Evolutionary conservation across 805 yeast genomes (phyloP), one percentile per base, ranked within the genome.

Genomic region (Komagataella populi): DNA sequence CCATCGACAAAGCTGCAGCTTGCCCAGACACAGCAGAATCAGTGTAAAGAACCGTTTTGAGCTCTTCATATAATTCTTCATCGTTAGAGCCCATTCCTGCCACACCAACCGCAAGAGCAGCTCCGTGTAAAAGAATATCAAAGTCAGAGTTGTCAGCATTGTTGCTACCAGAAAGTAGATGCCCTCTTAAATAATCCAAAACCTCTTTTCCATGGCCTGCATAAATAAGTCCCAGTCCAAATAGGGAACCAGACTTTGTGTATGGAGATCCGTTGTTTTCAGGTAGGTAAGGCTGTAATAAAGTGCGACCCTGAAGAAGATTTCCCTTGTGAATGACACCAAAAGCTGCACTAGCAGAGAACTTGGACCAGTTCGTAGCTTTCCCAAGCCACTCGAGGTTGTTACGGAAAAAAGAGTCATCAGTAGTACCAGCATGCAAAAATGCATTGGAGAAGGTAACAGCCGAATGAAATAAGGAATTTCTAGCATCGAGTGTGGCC

Each of bases 321-420:
- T 91, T 91, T 51, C 99, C 98, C 62, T 84, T 86, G 65, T 93
- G 98, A 58, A 93, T 90, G 30, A 91, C 98, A 63, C 99, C 99
- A 55, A 93, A 72, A 12, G 98, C 97, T 6, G 98, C 98, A 12
- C 98, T 91, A 2, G 98, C 97, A 0, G 96, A 82, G 66, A 93
- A 93, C 64, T 91, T 93, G 5, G 97, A 89, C 99, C 99, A 93
- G 67, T 91, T 89, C 48, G 91, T 83, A n/a, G 99, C 97, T 68
- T 89, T 87, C 47, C 95, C 95, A 57, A 93, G 74, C 97, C 98
- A 93, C 60, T 91, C 96, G 61, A 89, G 73, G 63, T 93, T 93
- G 47, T 84, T 78, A 64, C 96, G 78, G 69, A 91, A 85, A 62
- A 93, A 93, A 0, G 89, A 80, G 65, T 93, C 97, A 61, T 87